phyloP scores from a whole-genome alignment of 805 yeast species.

The Yarrowia osloensis region DNA sequence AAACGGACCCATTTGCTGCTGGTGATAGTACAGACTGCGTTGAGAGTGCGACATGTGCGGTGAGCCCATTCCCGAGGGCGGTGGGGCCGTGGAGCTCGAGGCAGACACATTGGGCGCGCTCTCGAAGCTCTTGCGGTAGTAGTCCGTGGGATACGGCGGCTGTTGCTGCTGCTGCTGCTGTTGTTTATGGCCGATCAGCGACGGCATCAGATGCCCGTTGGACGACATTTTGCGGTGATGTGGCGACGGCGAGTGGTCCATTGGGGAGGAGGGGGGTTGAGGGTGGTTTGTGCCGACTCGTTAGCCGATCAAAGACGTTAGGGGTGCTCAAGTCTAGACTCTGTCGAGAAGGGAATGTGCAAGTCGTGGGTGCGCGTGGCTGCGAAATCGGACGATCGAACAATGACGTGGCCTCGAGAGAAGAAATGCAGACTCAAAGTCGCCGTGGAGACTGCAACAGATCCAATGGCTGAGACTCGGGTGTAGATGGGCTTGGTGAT shows the following conservation, averaged over 20 bases:
- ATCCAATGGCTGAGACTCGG: neutral
- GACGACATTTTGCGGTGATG: constrained; percentile 21
- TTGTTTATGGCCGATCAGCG: neutral
- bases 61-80: neutral
- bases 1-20: constrained; percentile 17
- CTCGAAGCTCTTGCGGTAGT: constrained; percentile 7
- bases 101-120: neutral
- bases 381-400: too few relatives aligned
- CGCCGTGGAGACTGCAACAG: neutral
- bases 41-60: constrained; percentile 23
- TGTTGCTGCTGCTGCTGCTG: constrained; percentile 19
- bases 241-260: constrained; percentile 17
- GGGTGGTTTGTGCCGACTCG: too few relatives aligned
- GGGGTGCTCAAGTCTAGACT: too few relatives aligned
- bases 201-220: constrained; percentile 18
- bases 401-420: too few relatives aligned
- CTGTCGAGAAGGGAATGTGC: neutral
- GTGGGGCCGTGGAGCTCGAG: neutral
- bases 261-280: too few relatives aligned
- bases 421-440: neutral
- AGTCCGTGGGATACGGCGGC: constrained; percentile 6
- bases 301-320: too few relatives aligned
- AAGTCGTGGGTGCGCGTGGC: neutral
- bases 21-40: constrained; percentile 21
- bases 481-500: neutral